A percentile compares a stretch with the other conserved stretches of the same genome.
Conservation (phyloP, 306 rosid genomes). For the Trichosanthes cucumerina region DNA sequence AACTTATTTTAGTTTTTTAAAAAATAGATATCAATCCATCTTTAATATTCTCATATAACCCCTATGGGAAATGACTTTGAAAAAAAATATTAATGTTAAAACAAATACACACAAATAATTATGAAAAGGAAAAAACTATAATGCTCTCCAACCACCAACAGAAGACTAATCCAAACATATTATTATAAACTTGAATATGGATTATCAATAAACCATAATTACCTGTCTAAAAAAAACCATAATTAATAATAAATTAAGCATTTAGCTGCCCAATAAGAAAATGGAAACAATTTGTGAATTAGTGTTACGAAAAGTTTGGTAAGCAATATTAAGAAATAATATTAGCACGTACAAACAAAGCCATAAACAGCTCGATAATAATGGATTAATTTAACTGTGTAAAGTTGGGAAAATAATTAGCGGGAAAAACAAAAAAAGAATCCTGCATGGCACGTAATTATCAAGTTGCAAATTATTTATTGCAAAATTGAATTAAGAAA, state of each 20-base stretch:
- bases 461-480: neutral
- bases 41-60: too few relatives aligned
- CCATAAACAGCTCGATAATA: neutral
- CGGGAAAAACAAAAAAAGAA: neutral
- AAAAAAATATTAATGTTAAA: too few relatives aligned
- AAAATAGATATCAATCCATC: too few relatives aligned
- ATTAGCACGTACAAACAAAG: neutral
- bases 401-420: neutral
- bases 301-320: neutral
- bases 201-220: neutral
- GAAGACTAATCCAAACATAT: neutral
- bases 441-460: neutral
- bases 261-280: neutral
- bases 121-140: too few relatives aligned
- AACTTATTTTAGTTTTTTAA: too few relatives aligned
- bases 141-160: neutral
- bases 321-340: neutral
- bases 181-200: neutral
- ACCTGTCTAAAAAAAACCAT: too few relatives aligned
- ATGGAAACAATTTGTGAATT: too few relatives aligned
- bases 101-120: too few relatives aligned
- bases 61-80: too few relatives aligned
- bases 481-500: neutral
- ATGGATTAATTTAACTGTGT: neutral
- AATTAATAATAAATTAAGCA: too few relatives aligned